phyloP scores from a whole-genome alignment of 2,329 filamentous ascomycete genomes.

The Ophiostoma sp. region DNA sequence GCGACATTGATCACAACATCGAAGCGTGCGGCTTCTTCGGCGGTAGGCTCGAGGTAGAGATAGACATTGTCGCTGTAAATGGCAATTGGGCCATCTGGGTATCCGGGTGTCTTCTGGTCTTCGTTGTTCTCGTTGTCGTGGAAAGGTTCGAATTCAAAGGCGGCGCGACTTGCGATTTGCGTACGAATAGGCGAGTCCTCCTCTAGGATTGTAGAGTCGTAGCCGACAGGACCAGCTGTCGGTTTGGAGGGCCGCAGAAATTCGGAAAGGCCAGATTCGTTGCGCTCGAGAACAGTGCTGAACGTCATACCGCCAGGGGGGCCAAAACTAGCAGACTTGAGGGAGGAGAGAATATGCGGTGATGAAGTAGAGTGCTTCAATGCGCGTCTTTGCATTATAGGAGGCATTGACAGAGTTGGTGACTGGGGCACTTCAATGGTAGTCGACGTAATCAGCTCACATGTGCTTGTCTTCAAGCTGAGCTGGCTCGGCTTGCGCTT shows the following conservation, averaged over 20 bases:
- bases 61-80: conserved; percentile 75
- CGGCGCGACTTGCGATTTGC: conserved; percentile 56
- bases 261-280: conserved; percentile 55
- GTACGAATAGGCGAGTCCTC: conserved; percentile 55
- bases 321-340: conserved; percentile 56
- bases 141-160: conserved; percentile 55
- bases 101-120: conserved; percentile 74
- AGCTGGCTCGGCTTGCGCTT: conserved; percentile 72
- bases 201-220: conserved; percentile 45
- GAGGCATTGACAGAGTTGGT: conserved; percentile 43
- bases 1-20: conserved; percentile 83
- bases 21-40: conserved; percentile 69
- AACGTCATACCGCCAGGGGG: conserved; percentile 60
- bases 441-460: conserved; percentile 48
- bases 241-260: conserved; percentile 50
- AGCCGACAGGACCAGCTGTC: conserved; percentile 29
- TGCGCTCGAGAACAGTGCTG: conserved; percentile 54
- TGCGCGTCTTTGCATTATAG: conserved; percentile 56
- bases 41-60: conserved; percentile 73
- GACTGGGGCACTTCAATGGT: conserved; percentile 52
- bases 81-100: conserved; percentile 74
- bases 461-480: conserved; percentile 66
- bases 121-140: conserved; percentile 67
- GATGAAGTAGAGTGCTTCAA: conserved; percentile 64
- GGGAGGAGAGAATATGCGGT: conserved; percentile 57